These are phyloP conservation scores for Cryptomeria japonica DNA, from an alignment of 75 land plant species.

Conservation along the genomic window DNA sequence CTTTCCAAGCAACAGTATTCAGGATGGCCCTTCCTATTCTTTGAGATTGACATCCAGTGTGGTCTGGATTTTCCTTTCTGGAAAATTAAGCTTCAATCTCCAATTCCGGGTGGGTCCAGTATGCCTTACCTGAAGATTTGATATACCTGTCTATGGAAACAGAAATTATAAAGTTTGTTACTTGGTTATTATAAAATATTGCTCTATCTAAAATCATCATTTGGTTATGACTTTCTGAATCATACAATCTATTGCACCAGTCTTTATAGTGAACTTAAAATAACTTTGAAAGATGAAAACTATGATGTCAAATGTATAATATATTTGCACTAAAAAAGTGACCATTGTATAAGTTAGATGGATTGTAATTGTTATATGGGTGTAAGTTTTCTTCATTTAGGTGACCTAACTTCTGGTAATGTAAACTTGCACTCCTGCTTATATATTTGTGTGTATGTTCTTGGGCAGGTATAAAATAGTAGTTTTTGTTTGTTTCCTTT, in stretches of 20 bases:
- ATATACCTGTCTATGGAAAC: no score
- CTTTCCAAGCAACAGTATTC: no score
- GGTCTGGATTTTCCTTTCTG: no score
- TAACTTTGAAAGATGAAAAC: background rate
- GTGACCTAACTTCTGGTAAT: background rate
- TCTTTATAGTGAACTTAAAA: background rate
- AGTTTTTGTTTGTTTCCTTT: background rate
- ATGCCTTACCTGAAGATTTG: no score
- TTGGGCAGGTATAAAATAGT: background rate
- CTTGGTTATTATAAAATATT: background rate
- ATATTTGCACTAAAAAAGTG: background rate
- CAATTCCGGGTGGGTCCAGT: no score
- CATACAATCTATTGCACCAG: background rate
- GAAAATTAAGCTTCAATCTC: no score
- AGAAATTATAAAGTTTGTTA: background rate
- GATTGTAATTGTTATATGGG: background rate
- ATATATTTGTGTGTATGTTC: background rate
- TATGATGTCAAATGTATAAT: background rate
- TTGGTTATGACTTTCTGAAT: background rate
- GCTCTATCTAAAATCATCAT: background rate
- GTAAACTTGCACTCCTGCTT: background rate
- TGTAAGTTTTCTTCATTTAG: background rate
- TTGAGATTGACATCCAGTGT: no score
- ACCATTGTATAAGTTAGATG: background rate
- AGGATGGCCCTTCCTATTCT: no score